Base-by-base conservation (phyloP, 768 basidiomycete species). In the Lactarius indigo region DNA sequence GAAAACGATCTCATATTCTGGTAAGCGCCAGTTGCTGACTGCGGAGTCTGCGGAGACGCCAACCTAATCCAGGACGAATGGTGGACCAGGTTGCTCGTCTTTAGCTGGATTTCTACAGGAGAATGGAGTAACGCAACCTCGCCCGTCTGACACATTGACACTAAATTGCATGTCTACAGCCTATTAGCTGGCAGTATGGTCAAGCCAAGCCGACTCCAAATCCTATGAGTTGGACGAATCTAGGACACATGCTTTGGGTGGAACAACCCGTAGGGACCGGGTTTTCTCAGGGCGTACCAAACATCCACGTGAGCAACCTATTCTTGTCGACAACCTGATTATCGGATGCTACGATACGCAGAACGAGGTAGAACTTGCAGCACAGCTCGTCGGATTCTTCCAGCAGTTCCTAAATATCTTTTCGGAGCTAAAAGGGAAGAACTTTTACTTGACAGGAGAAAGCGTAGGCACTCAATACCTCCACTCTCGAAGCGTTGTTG, bases 181-280 rank as follows among this genome's bases (percentile, higher is more conserved):
- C 70, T 15, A 63, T 71, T 30, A 71, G 68, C 56, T 71, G 70
- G 70, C 60, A 66, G 31, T 71, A 17, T 8, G 70, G 70, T 17
- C 70, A 71, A 30, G 70, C 70, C 2, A 69, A 66, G 39, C 59
- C 70, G 7, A 71, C 70, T 1, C 56, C 39, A n/a, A 71, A 71
- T 39, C 56, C 64, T 31, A 42, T 63, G 41, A 71, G 68, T 52
- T 71, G 69, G 69, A 70, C 69, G 12, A 69, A 70, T 61, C n/a
- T 70, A 30, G 70, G 68, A 6, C 64, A 69, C 37, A 65, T 71
- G 55, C 64, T 71, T 33, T 71, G 70, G 70, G 44, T 71, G 18
- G 70, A 71, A 20, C 70, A 71, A 59, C 70, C 70, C 28, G 68
- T 71, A 10, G 68, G 70, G 10, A 71, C 70, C 18, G 70, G 70